Conservation (phyloP, 2,329 filamentous ascomycete species). For the Beauveria sp. region DNA sequence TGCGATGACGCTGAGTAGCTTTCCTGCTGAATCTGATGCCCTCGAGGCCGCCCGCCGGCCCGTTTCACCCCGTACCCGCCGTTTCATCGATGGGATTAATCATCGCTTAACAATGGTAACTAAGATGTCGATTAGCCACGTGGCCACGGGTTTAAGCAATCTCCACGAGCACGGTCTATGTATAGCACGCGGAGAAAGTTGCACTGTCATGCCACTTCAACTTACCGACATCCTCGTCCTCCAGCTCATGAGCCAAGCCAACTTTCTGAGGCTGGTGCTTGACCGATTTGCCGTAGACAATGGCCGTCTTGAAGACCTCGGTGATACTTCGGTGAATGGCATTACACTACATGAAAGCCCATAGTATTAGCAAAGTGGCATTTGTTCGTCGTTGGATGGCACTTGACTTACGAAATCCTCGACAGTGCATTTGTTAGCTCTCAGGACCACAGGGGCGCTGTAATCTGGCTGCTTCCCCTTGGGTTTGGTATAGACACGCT, state of each 20-base stretch:
- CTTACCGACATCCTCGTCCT: conserved; percentile 94
- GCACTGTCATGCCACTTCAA: conserved; percentile 16
- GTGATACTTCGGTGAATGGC: conserved; percentile 93
- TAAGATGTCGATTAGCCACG: conserved; percentile 21
- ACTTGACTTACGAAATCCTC: conserved; percentile 82
- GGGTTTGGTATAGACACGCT: conserved; percentile 94
- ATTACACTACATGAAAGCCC: conserved; percentile 63
- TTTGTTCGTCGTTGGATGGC: neutral
- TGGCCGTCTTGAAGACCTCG: conserved; percentile 89
- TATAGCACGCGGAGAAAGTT: neutral
- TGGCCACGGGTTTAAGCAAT: neutral
- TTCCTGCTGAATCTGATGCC: neutral
- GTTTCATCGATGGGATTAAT: conserved; percentile 19
- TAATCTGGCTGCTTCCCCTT: conserved; percentile 95
- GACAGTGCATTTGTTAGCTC: conserved; percentile 73
- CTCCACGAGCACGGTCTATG: neutral
- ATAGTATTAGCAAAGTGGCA: conserved; percentile 24
- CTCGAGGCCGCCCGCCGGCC: conserved; percentile 6
- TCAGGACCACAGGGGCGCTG: conserved; percentile 79
- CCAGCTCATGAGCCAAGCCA: conserved; percentile 81
- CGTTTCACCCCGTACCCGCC: conserved; percentile 20
- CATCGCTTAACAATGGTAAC: conserved; percentile 61
- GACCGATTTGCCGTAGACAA: conserved; percentile 95
- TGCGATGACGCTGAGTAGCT: neutral
- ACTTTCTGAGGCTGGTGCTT: conserved; percentile 98